phyloP scores from a whole-genome alignment of 2,329 filamentous ascomycete species.

The Curvularia hawaiiensis region DNA sequence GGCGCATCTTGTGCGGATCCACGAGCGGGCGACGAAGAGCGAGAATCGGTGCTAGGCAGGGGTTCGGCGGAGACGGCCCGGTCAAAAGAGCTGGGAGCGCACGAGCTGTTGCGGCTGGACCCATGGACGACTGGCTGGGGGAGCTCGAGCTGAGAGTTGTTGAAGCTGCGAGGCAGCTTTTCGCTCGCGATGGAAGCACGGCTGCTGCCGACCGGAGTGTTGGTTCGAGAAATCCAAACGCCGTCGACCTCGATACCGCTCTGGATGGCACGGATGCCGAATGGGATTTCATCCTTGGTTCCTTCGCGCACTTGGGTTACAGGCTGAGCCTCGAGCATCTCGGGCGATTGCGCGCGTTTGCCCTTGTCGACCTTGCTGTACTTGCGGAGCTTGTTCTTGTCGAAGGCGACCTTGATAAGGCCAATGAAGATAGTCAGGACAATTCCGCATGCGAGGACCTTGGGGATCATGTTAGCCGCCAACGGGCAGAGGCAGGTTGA shows the following conservation, averaged over 20 bases:
- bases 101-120: slow-evolving; percentile 45
- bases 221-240: slow-evolving; percentile 62
- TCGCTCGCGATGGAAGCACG: slow-evolving; percentile 41
- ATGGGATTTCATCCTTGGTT: slow-evolving; percentile 72
- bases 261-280: slow-evolving; percentile 84
- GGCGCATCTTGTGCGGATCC: slow-evolving; percentile 32
- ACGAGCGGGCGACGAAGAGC: slow-evolving; percentile 37
- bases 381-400: slow-evolving; percentile 50
- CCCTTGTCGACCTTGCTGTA: slow-evolving; percentile 49
- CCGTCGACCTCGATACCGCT: slow-evolving; percentile 83
- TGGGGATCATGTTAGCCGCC: slow-evolving; percentile 32
- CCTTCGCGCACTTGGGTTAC: slow-evolving; percentile 55
- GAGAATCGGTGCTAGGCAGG: slow-evolving; percentile 36
- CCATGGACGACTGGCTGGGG: slow-evolving; percentile 35
- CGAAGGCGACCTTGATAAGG: slow-evolving; percentile 64
- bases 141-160: slow-evolving; percentile 42
- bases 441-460: slow-evolving; percentile 77
- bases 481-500: neutral
- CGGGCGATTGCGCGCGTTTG: slow-evolving; percentile 54
- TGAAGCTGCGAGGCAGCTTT: slow-evolving; percentile 37
- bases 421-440: slow-evolving; percentile 71
- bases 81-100: slow-evolving; percentile 46
- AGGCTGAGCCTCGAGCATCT: slow-evolving; percentile 70
- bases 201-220: slow-evolving; percentile 49
- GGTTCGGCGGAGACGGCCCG: slow-evolving; percentile 47